phyloP scores from a whole-genome alignment of 192 early-diverging fungal genomes.

The Chytriomyces sp. region DNA sequence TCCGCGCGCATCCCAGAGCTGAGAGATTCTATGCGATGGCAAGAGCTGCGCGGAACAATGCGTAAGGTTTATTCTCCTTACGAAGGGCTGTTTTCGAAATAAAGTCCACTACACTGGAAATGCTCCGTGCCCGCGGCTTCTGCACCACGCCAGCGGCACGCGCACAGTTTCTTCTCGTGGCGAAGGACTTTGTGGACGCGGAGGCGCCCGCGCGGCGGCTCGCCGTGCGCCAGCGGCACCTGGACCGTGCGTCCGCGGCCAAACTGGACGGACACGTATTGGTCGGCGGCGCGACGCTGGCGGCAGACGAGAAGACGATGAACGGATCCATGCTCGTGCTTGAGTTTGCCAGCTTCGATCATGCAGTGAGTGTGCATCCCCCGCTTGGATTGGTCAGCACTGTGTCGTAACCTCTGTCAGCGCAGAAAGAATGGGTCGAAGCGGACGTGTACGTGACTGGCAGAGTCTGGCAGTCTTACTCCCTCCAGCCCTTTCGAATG shows the following conservation, averaged over 20 bases:
- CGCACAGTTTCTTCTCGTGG: slow-evolving; percentile 34
- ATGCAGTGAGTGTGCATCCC: slow-evolving; percentile 26
- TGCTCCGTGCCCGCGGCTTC: slow-evolving; percentile 10
- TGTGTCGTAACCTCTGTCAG: not conserved
- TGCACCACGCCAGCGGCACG: not conserved
- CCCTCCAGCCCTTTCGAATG: slow-evolving; percentile 34
- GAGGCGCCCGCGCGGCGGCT: slow-evolving; percentile 30
- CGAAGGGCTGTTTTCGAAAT: no score
- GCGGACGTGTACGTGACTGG: slow-evolving; percentile 37
- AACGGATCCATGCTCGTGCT: slow-evolving; percentile 41
- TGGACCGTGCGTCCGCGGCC: slow-evolving; percentile 13
- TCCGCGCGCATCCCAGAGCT: no score
- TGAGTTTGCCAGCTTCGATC: slow-evolving; percentile 29
- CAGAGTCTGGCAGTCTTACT: slow-evolving; percentile 38
- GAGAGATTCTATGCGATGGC: no score
- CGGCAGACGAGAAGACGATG: slow-evolving; percentile 23
- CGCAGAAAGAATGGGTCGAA: slow-evolving; percentile 20
- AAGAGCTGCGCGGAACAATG: no score
- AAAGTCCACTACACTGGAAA: no score
- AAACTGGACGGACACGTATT: slow-evolving; percentile 24
- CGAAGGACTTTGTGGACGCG: slow-evolving; percentile 33
- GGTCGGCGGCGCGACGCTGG: slow-evolving; percentile 39
- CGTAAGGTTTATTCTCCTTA: no score
- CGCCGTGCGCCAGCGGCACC: slow-evolving; percentile 24
- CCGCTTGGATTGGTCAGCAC: not conserved